phyloP scores from a whole-genome alignment of 352 stramenopile species.

The Phytopythium boreale region DNA sequence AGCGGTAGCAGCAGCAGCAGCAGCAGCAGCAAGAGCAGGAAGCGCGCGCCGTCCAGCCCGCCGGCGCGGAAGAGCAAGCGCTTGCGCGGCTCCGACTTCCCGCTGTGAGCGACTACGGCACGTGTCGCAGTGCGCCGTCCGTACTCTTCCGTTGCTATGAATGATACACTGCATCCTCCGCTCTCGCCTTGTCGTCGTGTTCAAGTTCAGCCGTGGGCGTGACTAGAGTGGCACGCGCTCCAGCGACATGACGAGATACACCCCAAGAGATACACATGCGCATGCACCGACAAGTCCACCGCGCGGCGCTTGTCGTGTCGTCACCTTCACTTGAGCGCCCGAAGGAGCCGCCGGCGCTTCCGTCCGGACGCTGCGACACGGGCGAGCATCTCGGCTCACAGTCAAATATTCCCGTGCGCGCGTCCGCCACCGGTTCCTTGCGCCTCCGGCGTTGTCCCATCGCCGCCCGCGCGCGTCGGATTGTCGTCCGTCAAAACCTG shows the following conservation, averaged over 20 bases:
- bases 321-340: background rate
- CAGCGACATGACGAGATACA: background rate
- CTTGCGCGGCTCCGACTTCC: background rate
- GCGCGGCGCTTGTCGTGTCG: background rate
- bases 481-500: too few relatives aligned
- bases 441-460: background rate
- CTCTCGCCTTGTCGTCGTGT: background rate
- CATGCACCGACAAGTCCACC: too few relatives aligned
- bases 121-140: too few relatives aligned
- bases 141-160: background rate
- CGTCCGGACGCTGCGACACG: background rate
- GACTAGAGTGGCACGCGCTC: background rate
- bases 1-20: too few relatives aligned
- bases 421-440: background rate
- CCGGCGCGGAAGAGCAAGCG: conserved; percentile 2
- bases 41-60: background rate
- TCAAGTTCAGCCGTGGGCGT: background rate
- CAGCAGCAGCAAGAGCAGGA: background rate
- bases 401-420: too few relatives aligned
- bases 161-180: too few relatives aligned
- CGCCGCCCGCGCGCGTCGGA: too few relatives aligned
- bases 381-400: too few relatives aligned
- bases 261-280: too few relatives aligned
- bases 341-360: too few relatives aligned
- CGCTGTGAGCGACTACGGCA: background rate